Percentiles rank a stretch among this genome's conserved stretches.
Conservation (phyloP, 176 grass and related monocot genomes). For the Aechmea fasciata region DNA sequence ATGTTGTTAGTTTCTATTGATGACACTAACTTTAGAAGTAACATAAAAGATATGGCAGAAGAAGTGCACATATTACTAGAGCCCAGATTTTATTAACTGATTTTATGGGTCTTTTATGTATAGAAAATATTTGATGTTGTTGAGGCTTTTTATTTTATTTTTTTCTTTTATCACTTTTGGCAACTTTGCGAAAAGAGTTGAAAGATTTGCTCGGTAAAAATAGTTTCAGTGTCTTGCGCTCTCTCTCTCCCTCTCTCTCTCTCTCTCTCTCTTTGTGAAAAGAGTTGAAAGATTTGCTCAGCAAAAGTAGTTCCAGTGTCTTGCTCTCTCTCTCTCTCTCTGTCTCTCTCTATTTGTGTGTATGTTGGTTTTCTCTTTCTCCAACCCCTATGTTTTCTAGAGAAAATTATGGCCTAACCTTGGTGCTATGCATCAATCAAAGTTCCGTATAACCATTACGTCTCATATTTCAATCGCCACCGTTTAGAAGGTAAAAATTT, state of each 20-base stretch:
- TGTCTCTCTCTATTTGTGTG: not conserved
- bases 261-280: conserved; percentile 2
- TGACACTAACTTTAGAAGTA: not conserved
- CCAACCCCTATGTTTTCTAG: too few species aligned
- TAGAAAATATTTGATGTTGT: conserved; percentile 6
- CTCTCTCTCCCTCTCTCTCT: not conserved
- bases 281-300: not conserved
- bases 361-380: not conserved
- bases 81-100: conserved; percentile 9
- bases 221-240: not conserved
- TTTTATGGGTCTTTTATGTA: not conserved
- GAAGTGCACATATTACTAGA: not conserved
- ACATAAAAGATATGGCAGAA: not conserved
- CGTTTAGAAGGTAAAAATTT: too few species aligned
- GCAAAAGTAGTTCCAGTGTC: not conserved
- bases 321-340: not conserved
- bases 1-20: not conserved
- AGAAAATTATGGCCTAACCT: too few species aligned
- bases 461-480: too few species aligned
- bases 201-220: not conserved
- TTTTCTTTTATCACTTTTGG: not conserved
- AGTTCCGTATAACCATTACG: too few species aligned
- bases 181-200: conserved; percentile 1
- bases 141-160: not conserved
- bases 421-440: too few species aligned